Evolutionary conservation across 306 rosid genomes (phyloP), one percentile per base, ranked within the genome.

Genomic region (Cucurbita maxima): DNA sequence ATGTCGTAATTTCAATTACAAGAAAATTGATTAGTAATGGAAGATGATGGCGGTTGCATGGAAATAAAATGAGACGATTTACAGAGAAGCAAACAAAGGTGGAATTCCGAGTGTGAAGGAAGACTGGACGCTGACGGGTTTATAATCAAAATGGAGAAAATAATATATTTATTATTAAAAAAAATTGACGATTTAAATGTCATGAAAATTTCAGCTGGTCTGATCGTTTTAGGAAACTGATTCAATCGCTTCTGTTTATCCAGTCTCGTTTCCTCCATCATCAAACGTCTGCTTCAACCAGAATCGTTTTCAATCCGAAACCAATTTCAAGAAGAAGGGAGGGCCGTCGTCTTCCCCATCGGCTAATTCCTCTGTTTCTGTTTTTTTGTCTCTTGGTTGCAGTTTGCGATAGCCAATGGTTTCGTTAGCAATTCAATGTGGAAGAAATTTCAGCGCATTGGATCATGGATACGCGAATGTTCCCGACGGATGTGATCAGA

Each of bases 351-450:
- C 69, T 62, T 37, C 69, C 47, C 69, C 69, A 38, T 38, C 30
- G 36, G 7, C 30, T 3, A 5, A 9, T 41, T 9, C 8, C 14
- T 62, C 47, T 7, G 15, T n/a, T 62, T 5, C 5, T 38, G 16
- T 10, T 7, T 19, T 22, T 18, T 18, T 5, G 20, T 4, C 1
- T 20, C n/a, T 19, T 13, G 19, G 61, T 57, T 58, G 30, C 62
- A 15, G 36, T 34, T 12, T 34, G 38, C 8, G 45, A 37, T 34
- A n/a, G 20, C 52, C 0, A 68, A 60, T 58, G 72, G 59, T 50
- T 48, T 58, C 71, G 15, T 41, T 75, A 8, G 59, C 72, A 25
- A 61, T 75, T 40, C 78, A 38, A 18, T 75, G 60, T 36, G 60
- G 78, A 60, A 72, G 72, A 48, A 75, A 75, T 12, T 45, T 55